phyloP scores from a whole-genome alignment of 371 early-diverging fungal genomes.

The Apophysomyces elegans region DNA sequence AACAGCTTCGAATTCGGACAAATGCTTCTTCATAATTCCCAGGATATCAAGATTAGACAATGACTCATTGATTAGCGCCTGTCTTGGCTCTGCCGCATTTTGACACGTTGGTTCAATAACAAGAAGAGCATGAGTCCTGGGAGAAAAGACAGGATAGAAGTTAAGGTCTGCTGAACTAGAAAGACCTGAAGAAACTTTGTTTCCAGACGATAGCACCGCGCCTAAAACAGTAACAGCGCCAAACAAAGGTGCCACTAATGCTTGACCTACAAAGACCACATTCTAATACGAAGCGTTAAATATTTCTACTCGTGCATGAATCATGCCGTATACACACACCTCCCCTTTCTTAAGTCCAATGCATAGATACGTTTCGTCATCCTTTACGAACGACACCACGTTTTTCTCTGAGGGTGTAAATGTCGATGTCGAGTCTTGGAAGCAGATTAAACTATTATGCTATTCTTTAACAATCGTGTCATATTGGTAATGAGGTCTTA shows the following conservation, averaged over 20 bases:
- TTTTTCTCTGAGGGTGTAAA: conserved; percentile 18
- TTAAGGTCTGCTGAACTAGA: conserved; percentile 20
- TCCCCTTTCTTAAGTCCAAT: conserved; percentile 27
- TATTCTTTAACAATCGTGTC: background rate
- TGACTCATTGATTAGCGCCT: conserved; percentile 15
- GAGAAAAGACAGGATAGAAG: conserved; percentile 60
- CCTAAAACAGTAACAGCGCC: conserved; percentile 52
- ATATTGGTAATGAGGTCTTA: background rate
- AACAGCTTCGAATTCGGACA: conserved; percentile 33
- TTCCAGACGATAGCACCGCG: conserved; percentile 29
- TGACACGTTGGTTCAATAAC: conserved; percentile 41
- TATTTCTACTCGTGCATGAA: background rate
- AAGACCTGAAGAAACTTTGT: conserved; percentile 10
- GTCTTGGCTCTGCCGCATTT: background rate
- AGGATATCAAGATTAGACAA: conserved; percentile 14
- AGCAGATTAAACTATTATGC: conserved; percentile 2
- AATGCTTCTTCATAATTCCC: conserved; percentile 2
- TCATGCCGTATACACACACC: conserved; percentile 7
- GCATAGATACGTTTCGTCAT: conserved; percentile 22
- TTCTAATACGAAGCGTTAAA: conserved; percentile 25
- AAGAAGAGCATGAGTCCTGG: conserved; percentile 62
- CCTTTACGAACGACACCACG: conserved; percentile 10
- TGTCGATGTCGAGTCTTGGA: conserved; percentile 17
- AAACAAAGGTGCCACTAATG: conserved; percentile 45
- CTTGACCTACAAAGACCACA: conserved; percentile 57